Base-by-base conservation (phyloP, 176 grass and related monocot genomes). In the Oryza australiensis region DNA sequence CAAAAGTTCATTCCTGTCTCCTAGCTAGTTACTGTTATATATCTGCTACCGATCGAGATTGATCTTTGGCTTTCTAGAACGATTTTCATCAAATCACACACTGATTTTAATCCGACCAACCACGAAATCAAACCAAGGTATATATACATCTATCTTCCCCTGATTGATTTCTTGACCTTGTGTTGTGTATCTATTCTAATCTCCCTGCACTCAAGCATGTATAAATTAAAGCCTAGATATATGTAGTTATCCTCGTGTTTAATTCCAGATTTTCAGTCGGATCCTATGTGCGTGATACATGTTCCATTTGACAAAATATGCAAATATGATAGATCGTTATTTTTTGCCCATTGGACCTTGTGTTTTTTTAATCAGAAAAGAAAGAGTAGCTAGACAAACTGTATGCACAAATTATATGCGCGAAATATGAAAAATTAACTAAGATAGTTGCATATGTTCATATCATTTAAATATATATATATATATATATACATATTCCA, bases 1-100 rank as follows among this genome's bases (percentile, higher is more conserved):
- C 35, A 75, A 73, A 88, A 29, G 68, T 48, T 82, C 62, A 74
- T 66, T 77, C 9, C 73, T 86, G 73, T 82, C 88, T 77, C 73
- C 64, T 76, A 48, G 71, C 72, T 85, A 60, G 55, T n/a, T 60
- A 60, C 55, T 60, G 0, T 11, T 34, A 82, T n/a, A n/a, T n/a
- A n/a, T 12, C 59, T 82, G 11, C 77, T 55, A 27, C 66, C 23
- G 8, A 40, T 40, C 38, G 67, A 86, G 88, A 90, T 83, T 8
- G 1, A 37, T 37, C 88, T 89, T 45, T 83, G 12, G 27, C 37
- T 7, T 75, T 69, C 60, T 59, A 43, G 28, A 73, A 64, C 79
- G 45, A 1, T 55, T 60, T 90, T 68, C 67, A 16, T 65, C 82
- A 81, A 77, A 28, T 81, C 77, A 59, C 55, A 34, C 53, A 34